Base-by-base conservation (phyloP, 2,329 filamentous ascomycete genomes). In the Fusarium nurragi region DNA sequence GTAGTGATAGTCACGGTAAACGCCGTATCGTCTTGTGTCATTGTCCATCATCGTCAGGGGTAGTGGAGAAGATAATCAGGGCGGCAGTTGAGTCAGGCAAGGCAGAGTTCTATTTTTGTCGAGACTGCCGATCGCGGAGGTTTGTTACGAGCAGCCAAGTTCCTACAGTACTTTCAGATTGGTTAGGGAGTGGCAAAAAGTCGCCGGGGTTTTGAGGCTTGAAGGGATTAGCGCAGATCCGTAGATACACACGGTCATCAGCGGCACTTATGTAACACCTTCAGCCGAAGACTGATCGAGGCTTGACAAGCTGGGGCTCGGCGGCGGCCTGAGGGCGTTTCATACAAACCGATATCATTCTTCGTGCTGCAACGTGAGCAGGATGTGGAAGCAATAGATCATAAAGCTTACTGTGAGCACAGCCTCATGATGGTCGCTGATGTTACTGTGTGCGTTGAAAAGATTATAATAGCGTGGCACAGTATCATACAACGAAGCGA, bases 21-120 rank as follows among this genome's bases (percentile, higher is more conserved):
- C 25, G 39, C 50, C 60, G 49, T 47, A 47, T 50, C 32, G 44
- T 23, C 39, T 44, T 49, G 28, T 43, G 46, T 47, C 50, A 51
- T 61, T 52, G 38, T 49, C 44, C 46, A 54, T 58, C 64, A 69
- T 69, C 63, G 66, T 69, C 66, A 69, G 66, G 66, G 66, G 66
- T 46, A 52, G 65, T 65, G 66, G 66, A 54, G 66, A 61, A 49
- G 59, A 67, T 67, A 55, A 52, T 69, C 66, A 67, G 66, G 63
- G 64, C 64, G 51, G 51, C 30, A 66, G 50, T 65, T 62, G 37
- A 57, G 43, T 41, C 41, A 49, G 54, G 32, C 45, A 38, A 32
- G 26, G 13, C 22, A 22, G 41, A 45, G 36, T 52, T 68, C 66
- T 69, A 69, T 69, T 69, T 69, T 69, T 54, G 62, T 69, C 59